phyloP scores from a whole-genome alignment of 2,329 filamentous ascomycete species.

The Epichloe gansuensis region DNA sequence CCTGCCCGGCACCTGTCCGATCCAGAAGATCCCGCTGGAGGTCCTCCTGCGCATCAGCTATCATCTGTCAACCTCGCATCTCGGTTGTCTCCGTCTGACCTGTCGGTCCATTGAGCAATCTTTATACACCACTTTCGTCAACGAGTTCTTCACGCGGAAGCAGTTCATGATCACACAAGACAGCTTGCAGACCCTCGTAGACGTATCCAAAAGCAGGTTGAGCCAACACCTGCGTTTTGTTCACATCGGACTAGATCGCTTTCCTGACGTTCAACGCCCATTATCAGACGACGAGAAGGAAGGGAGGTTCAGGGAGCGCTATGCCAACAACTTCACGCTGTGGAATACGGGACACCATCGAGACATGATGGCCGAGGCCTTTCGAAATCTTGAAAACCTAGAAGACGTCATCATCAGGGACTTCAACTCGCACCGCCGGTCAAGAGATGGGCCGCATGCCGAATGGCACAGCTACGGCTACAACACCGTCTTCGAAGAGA shows the following conservation, averaged over 20 bases:
- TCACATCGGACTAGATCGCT: conserved; percentile 18
- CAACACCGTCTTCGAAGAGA: conserved; percentile 23
- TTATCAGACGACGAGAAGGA: conserved; percentile 7
- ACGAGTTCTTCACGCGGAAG: conserved; percentile 51
- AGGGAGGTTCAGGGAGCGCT: conserved; percentile 9
- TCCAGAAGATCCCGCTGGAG: conserved; percentile 40
- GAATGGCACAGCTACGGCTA: conserved; percentile 45
- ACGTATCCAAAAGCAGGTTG: conserved; percentile 37
- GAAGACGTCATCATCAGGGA: conserved; percentile 46
- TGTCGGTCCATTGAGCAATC: conserved; percentile 41
- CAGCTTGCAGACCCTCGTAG: conserved; percentile 41
- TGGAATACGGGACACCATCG: conserved; percentile 32
- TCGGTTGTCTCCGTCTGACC: conserved; percentile 39
- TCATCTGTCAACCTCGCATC: conserved; percentile 40
- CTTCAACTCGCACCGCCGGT: conserved; percentile 36
- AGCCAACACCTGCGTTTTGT: conserved; percentile 25
- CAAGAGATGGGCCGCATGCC: conserved; percentile 30
- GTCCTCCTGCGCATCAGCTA: conserved; percentile 42
- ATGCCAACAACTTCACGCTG: conserved; percentile 17
- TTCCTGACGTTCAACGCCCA: conserved; percentile 6
- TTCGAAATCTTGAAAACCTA: conserved; percentile 40
- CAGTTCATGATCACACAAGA: conserved; percentile 50
- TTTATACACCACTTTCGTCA: conserved; percentile 42
- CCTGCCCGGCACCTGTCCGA: conserved; percentile 7
- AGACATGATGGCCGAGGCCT: conserved; percentile 43